Base-by-base conservation (phyloP, 495 filamentous ascomycete genomes). In the Daldinia decipiens region DNA sequence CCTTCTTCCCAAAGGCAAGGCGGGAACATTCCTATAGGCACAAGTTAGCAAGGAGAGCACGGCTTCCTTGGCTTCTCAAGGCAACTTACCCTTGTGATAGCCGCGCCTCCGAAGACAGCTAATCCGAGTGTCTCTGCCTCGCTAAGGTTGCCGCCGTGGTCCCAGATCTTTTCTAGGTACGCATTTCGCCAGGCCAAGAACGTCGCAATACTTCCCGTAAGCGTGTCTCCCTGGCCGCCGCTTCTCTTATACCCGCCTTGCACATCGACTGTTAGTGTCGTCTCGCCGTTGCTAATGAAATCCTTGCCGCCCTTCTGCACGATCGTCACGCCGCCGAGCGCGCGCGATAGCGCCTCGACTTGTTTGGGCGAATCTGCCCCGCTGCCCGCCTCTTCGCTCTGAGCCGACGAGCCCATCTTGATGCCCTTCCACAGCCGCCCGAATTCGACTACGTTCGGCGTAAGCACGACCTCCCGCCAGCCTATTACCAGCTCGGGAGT, bases 381-480 rank as follows among this genome's bases (percentile, higher is more conserved):
- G 38, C 82, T 82, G 40, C 83, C 11, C 76, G 70, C 32, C 78
- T 80, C 34, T 15, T 36, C 31, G 5, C 15, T 29, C 55, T 67
- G 54, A 0, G 6, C 84, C 82, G 5, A 87, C 78, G 31, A 54
- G 26, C 40, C 56, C 24, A 83, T 80, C 52, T 91, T 85, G 27
- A 97, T 78, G 0, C 89, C 90, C 61, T 91, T 83, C 56, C 92
- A 92, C 56, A 99, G 76, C 38, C 95, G 83, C 6, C 86, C 89
- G 79, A 99, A 99, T 79, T 99, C 95, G 0, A 95, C 92, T 5
- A 97, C 91, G 64, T 99, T 99, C 0, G 95, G 95, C 31, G 95
- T 99, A 39, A 99, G 81, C 47, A 99, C 93, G 55, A 93, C 97
- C 53, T 93, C 84, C 45, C 83, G 87, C 78, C 94, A 98, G 0